These are phyloP conservation scores for Canna indica DNA, from an alignment of 176 grass and related monocot genomes.

Conservation along the genomic window DNA sequence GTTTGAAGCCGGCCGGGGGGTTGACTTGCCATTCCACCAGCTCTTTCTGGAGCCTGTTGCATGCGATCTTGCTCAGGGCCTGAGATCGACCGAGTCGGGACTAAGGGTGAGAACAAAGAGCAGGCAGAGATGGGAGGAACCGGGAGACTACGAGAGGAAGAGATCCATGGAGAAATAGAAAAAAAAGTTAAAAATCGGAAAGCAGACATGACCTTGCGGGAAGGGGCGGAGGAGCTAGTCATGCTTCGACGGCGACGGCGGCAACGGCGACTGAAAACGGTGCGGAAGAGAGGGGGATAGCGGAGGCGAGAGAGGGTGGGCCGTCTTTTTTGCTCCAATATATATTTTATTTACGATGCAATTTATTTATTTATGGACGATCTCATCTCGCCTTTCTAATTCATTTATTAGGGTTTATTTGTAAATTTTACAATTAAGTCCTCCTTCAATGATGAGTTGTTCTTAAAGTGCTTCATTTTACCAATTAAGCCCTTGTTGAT, in stretches of 20 bases:
- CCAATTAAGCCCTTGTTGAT: too few relatives aligned
- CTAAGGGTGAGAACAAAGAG: neutral
- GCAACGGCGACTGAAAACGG: too few relatives aligned
- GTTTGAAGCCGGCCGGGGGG: slow-evolving; percentile 64
- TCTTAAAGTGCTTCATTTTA: too few relatives aligned
- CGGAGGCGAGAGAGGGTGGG: neutral
- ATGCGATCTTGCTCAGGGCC: slow-evolving; percentile 90
- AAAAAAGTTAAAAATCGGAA: neutral
- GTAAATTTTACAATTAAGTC: too few relatives aligned
- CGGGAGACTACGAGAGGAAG: neutral
- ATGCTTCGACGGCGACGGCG: slow-evolving; percentile 18
- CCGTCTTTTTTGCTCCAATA: too few relatives aligned
- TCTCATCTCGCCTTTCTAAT: too few relatives aligned
- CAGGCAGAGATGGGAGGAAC: neutral
- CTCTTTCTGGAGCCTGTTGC: slow-evolving; percentile 83
- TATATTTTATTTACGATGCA: too few relatives aligned
- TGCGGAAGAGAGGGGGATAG: neutral
- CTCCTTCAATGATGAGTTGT: too few relatives aligned
- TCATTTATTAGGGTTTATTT: too few relatives aligned
- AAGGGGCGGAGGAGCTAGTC: slow-evolving; percentile 31
- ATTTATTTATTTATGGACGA: too few relatives aligned
- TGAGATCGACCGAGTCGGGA: slow-evolving; percentile 15
- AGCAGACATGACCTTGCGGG: slow-evolving; percentile 21
- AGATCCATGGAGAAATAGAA: neutral
- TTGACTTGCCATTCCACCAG: slow-evolving; percentile 70